Evolutionary conservation across 805 yeast species (phyloP), one percentile per base, ranked within the genome.

Genomic region (Sugiyamaella chiloensis): DNA sequence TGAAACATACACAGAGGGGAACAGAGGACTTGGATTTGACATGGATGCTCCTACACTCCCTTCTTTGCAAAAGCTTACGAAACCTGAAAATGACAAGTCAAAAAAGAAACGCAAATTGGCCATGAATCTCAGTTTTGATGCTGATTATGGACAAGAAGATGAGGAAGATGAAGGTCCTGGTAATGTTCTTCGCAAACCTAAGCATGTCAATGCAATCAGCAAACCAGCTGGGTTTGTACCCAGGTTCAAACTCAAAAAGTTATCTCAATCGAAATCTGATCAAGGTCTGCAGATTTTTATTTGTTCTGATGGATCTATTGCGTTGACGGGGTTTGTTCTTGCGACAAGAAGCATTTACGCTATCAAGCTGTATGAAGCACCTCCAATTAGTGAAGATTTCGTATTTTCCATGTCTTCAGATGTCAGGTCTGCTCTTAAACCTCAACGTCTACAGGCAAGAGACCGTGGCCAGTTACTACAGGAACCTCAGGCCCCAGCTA

Each of bases 111-210:
- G 56, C 32, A 40, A 44, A 23, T 35, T 58, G 48, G 43, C 53
- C 42, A 35, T 55, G 60, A 37, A 45, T 40, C 31, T 62, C 48
- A 40, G 63, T 45, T 32, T 49, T 44, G 53, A 45, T 12, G 49
- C 44, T 16, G 61, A 57, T 40, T 43, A 54, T 42, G 61, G 57
- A 31, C 63, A 58, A 11, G 51, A 51, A 19, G 57, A 47, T n/a
- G 56, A 47, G 7, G 53, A 51, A 35, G 57, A 50, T 27, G 59
- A 54, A 24, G 50, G 52, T 26, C n/a, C n/a, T n/a, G 52, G n/a
- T 7, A 27, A n/a, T 14, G 4, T 40, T 9, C 19, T 6, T 9
- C 42, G 35, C 20, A 37, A 24, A 14, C 23, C 40, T 23, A 42
- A 32, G 27, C 12, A 32, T 47, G 16, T 14, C 29, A 16, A 11